Base-by-base conservation (phyloP, 2,329 filamentous ascomycete species). In the Amesomyces nigricolor region DNA sequence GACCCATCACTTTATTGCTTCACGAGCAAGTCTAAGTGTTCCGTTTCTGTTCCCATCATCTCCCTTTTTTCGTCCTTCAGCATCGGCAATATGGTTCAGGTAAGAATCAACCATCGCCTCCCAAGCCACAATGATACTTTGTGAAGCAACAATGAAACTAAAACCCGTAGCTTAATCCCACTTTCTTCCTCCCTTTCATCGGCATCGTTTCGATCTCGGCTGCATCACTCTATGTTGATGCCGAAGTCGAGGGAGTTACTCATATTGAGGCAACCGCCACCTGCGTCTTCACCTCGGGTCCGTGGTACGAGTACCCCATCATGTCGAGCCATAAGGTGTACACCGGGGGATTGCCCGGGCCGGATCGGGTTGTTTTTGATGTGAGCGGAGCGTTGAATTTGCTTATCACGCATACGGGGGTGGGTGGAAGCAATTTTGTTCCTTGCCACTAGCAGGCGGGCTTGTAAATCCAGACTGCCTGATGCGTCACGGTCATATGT, bases 351-450 rank as follows among this genome's bases (percentile, higher is more conserved):
- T 79, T 78, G 2, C 83, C 83, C 0, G 83, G 83, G 32, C 69
- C 83, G 6, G 83, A 86, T 66, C 78, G 83, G 39, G 80, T 86
- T 51, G 70, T 87, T 32, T 82, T 87, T 68, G 84, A 83, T 64
- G 70, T 63, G 0, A 58, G 70, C n/a, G 76, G 82, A 40, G 57
- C 72, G 37, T 75, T 79, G 47, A 82, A 83, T 39, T 77, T 78
- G 29, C 69, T 80, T 32, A 85, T 87, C 62, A 88, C 84, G 1
- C 84, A 87, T 64, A 84, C 79, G 16, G 83, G 84, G 10, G 83
- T 83, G 13, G 80, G 76, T 58, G 80, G 79, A 4, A 80, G 86
- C 65, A 71, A 78, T 66, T 87, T 87, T 69, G 80, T 86, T 56
- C 75, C 70, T n/a, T 87, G 83, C 64, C 29, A 19, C 17, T 26